Evolutionary conservation across 2,329 filamentous ascomycete genomes (phyloP), one percentile per base, ranked within the genome.

Genomic region (Epichloe sibirici): DNA sequence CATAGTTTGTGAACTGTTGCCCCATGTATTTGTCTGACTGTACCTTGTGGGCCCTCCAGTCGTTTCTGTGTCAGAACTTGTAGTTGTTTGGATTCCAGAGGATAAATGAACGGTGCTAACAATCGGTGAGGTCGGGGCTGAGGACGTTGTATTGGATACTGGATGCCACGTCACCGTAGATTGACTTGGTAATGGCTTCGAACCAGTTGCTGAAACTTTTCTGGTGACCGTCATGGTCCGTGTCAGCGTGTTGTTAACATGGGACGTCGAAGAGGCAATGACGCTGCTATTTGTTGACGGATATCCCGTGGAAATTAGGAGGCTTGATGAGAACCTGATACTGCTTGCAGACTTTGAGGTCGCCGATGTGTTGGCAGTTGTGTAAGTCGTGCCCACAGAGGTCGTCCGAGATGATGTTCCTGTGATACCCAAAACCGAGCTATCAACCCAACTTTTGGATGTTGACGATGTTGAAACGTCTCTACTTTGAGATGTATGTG

Each of bases 361-460:
- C 6, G 13, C 40, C 37, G 42, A 25, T 31, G 38, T 49, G 46
- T 15, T n/a, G 17, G 37, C 21, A 37, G 40, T 45, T 6, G 42
- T 40, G n/a, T 43, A 13, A 11, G 31, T 35, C 17, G 25, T 17
- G 9, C 7, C 13, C 37, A 43, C 42, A 21, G 46, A 48, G 45
- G 37, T 46, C 17, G 46, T 31, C 9, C 23, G 28, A 6, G 46
- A 43, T 15, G 34, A 35, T 7, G 51, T 38, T 17, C 50, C 50
- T 9, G 53, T 55, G n/a, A 55, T 43, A 11, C 53, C 51, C 51
- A 55, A 48, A 6, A 45, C 51, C 39, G 53, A 55, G 44, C 53
- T 53, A 23, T 37, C 35, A 9, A 53, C 28, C 50, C 47, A 50
- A 3, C 49, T 34, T 11, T 15, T 35, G 4, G 39, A 39, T 23